Evolutionary conservation across 1,284 basidiomycete species (phyloP).

Genomic region (Coniophora puteana): DNA sequence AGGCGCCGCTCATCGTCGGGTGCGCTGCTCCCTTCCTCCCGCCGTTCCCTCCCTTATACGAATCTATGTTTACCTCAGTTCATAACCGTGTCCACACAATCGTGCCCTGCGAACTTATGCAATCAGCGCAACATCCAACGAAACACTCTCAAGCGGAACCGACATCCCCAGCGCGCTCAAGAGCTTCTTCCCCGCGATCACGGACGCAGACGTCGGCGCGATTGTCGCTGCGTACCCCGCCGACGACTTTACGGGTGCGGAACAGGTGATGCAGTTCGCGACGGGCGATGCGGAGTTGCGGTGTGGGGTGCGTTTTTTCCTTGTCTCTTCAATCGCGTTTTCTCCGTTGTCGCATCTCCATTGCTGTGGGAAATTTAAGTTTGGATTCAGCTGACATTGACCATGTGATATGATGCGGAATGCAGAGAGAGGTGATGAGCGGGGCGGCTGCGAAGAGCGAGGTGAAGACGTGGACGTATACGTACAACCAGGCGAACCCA

Average conservation of each 20-base stretch:
- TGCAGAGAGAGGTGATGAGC: conserved; percentile 46
- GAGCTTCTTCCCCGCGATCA: conserved; percentile 41
- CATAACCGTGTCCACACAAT: too few relatives aligned
- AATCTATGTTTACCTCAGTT: too few relatives aligned
- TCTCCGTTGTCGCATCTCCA: background rate
- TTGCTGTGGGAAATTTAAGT: too few relatives aligned
- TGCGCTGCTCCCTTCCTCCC: too few relatives aligned
- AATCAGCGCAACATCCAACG: too few relatives aligned
- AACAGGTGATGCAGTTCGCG: conserved; percentile 37
- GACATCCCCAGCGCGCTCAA: conserved; percentile 35
- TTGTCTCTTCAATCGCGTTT: background rate
- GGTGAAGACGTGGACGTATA: conserved; percentile 45
- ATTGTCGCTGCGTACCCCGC: conserved; percentile 38
- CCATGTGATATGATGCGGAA: too few relatives aligned
- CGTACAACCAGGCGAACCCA: conserved; percentile 54
- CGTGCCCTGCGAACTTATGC: too few relatives aligned
- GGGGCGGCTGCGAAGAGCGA: conserved; percentile 32
- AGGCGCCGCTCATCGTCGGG: too few relatives aligned
- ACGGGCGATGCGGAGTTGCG: conserved; percentile 47
- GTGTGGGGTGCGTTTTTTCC: conserved; percentile 40
- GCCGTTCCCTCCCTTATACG: too few relatives aligned
- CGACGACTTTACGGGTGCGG: conserved; percentile 35
- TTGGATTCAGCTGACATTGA: too few relatives aligned
- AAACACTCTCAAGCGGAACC: too few relatives aligned
- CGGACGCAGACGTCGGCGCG: conserved; percentile 32